Evolutionary conservation across 345 rosid genomes (phyloP), one percentile per base, ranked within the genome.

Genomic region (Mangifera indica): DNA sequence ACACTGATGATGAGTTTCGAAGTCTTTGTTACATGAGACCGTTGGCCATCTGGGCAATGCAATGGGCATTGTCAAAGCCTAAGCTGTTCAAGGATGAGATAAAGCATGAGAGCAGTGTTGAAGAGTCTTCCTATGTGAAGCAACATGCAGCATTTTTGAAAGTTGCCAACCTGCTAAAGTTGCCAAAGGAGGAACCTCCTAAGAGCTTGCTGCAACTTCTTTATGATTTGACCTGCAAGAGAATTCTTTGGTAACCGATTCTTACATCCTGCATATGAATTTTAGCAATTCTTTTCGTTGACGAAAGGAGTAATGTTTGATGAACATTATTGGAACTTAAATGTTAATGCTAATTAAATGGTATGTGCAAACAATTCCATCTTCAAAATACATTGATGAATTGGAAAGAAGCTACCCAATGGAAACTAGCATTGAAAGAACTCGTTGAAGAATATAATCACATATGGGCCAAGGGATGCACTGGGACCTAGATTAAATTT

Each of bases 11-110:
- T 1, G 70, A 83, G 56, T 91, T 63, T 48, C 81, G 97, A 52
- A 86, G 87, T 32, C 79, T 88, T 0, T 84, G 97, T 77, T 91
- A 91, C 78, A 91, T 91, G 97, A 63, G 97, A 45, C 97, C 97
- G 0, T 73, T 91, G 77, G 92, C 97, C 42, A 87, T 91, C 78
- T 91, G 93, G 97, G 93, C 76, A 18, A 91, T 88, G 83, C 97
- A 91, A 18, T 87, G 92, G 90, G 93, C 93, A 60, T 71, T 86
- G 74, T 78, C 87, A 61, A 86, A 77, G 82, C 89, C 87, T 2
- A 66, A 81, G 69, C 77, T 71, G 34, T 54, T 61, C 20, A 37
- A 40, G 45, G 69, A 81, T 77, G 72, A 78, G 69, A 79, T 54
- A 65, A 73, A 65, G 57, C 73, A 46, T 60, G 68, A 78, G 20